phyloP scores from a whole-genome alignment of 2,329 filamentous ascomycete genomes.

The Venturia carpophila region DNA sequence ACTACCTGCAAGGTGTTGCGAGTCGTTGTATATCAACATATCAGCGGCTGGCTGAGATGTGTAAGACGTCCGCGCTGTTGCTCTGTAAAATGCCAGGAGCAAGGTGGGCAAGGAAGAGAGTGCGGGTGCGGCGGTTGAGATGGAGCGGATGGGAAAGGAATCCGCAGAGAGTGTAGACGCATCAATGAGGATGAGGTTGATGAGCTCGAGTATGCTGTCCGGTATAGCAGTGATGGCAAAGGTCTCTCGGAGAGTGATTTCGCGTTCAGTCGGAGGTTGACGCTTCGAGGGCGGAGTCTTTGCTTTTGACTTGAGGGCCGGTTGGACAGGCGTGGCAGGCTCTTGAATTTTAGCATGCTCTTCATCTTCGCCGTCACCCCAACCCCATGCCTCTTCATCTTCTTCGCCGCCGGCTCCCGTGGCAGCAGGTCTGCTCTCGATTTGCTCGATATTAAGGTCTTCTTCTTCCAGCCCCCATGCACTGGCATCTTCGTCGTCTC shows the following conservation, averaged over 20 bases:
- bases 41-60: conserved; percentile 49
- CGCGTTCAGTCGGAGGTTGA: conserved; percentile 36
- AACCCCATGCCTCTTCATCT: conserved; percentile 67
- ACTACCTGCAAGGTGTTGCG: conserved; percentile 48
- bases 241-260: conserved; percentile 72
- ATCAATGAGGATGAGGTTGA: conserved; percentile 44
- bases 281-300: conserved; percentile 23
- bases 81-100: conserved; percentile 69
- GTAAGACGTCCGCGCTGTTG: conserved; percentile 69
- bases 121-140: conserved; percentile 59
- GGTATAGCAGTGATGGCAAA: conserved; percentile 88
- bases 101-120: conserved; percentile 66
- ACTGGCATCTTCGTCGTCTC: conserved; percentile 40
- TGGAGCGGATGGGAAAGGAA: conserved; percentile 41
- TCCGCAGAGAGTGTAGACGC: conserved; percentile 48
- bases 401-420: conserved; percentile 29
- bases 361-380: conserved; percentile 58
- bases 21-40: conserved; percentile 60
- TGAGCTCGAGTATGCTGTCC: conserved; percentile 62
- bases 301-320: conserved; percentile 22
- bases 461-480: conserved; percentile 42
- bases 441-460: conserved; percentile 22
- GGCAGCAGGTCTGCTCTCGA: conserved; percentile 32
- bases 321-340: conserved; percentile 23
- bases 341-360: conserved; percentile 26